Percentiles rank a stretch among this genome's conserved stretches.
Evolutionary conservation across 805 yeast genomes (phyloP).

Genomic region (Candida alai): DNA sequence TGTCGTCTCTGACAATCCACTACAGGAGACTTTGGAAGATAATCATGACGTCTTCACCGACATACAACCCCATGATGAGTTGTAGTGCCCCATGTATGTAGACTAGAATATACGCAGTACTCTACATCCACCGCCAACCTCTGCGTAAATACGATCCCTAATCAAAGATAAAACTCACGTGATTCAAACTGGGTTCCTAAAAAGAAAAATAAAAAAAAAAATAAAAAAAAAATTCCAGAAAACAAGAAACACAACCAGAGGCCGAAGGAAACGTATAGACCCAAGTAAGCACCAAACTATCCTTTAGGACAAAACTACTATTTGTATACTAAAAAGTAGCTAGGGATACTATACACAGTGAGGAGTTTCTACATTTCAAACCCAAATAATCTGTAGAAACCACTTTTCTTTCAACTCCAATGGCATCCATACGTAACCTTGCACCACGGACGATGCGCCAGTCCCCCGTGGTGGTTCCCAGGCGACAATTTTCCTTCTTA

Average conservation of each 20-base stretch:
- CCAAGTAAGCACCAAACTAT: neutral
- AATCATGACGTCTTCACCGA: too few relatives aligned
- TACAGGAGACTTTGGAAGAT: too few relatives aligned
- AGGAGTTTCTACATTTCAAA: neutral
- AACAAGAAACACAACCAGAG: constrained; percentile 1
- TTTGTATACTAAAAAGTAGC: constrained; percentile 1
- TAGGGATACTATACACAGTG: too few relatives aligned
- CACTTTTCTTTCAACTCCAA: neutral
- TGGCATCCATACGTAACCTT: constrained; percentile 2
- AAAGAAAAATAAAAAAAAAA: too few relatives aligned
- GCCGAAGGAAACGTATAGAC: neutral
- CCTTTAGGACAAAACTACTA: neutral
- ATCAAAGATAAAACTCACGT: neutral
- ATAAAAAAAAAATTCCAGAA: constrained; percentile 1
- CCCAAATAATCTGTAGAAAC: neutral
- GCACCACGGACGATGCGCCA: constrained; percentile 2
- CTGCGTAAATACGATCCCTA: constrained; percentile 1
- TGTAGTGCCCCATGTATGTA: constrained; percentile 2
- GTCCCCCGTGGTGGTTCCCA: constrained; percentile 5
- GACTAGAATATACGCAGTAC: constrained; percentile 3
- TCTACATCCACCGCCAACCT: too few relatives aligned
- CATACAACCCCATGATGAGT: constrained; percentile 8
- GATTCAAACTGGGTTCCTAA: too few relatives aligned
- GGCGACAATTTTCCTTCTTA: constrained; percentile 32
- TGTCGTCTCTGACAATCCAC: too few relatives aligned